A percentile compares a stretch with the other conserved stretches of the same genome.
These are phyloP conservation scores for Xerocomus brunneocitrinus DNA, from an alignment of 768 basidiomycete species.

Conservation along the genomic window DNA sequence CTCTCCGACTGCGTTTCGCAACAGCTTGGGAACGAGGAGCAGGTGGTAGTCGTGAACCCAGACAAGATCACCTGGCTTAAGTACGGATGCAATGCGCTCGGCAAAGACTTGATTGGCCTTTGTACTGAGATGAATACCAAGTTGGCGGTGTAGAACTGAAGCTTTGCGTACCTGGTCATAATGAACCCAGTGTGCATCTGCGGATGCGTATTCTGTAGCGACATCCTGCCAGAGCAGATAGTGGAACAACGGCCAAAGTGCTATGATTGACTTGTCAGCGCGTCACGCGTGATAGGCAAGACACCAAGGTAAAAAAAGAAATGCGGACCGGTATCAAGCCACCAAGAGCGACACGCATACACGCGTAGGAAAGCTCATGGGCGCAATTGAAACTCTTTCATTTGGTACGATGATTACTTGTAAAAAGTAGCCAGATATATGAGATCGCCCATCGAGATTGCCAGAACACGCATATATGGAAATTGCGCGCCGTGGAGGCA, in stretches of 20 bases:
- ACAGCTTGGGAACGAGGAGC: constrained; percentile 80
- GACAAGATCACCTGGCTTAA: constrained; percentile 86
- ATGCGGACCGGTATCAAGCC: not conserved
- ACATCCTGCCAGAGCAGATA: constrained; percentile 98
- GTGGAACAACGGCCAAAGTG: constrained; percentile 97
- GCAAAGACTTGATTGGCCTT: constrained; percentile 86
- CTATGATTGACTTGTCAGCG: constrained; percentile 36
- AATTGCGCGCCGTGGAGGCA: not conserved
- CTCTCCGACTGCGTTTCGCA: constrained; percentile 59
- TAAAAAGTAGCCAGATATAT: not conserved
- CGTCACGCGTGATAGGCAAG: not conserved
- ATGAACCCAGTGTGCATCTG: constrained; percentile 67
- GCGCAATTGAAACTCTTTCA: not conserved
- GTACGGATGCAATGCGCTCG: constrained; percentile 63
- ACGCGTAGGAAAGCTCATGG: not conserved
- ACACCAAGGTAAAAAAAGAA: not conserved
- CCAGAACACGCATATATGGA: constrained; percentile 9
- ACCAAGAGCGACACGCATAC: not conserved
- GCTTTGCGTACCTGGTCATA: constrained; percentile 23
- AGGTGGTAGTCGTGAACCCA: constrained; percentile 97
- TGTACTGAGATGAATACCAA: constrained; percentile 26
- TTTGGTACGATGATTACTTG: not conserved
- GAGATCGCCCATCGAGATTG: constrained; percentile 4
- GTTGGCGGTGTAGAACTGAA: not conserved
- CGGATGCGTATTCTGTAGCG: constrained; percentile 81